Evolutionary conservation across 176 grass and related monocot genomes (phyloP).

Genomic region (Raddia distichophylla): DNA sequence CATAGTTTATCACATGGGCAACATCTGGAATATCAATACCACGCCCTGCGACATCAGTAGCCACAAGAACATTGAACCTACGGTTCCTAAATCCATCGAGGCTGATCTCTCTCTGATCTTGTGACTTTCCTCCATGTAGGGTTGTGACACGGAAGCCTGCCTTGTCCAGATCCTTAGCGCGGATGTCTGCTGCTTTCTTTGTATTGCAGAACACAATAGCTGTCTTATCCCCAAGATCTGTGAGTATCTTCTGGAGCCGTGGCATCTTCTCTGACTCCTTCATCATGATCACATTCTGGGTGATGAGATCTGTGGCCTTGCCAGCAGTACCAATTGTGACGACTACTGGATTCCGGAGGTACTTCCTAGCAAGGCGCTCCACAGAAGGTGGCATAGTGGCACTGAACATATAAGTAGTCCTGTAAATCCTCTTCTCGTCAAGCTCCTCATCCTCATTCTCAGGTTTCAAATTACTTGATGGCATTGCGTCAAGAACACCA

Average conservation of each 20-base stretch:
- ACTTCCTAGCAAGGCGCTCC: constrained; percentile 93
- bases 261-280: constrained; percentile 88
- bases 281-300: constrained; percentile 88
- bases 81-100: constrained; percentile 96
- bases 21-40: constrained; percentile 99
- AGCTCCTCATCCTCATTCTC: constrained; percentile 98
- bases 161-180: constrained; percentile 88
- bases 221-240: constrained; percentile 89
- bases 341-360: constrained; percentile 92
- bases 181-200: constrained; percentile 83
- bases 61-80: constrained; percentile 96
- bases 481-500: constrained; percentile 93
- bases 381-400: constrained; percentile 96
- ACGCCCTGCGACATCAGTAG: constrained; percentile 95
- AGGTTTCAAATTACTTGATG: constrained; percentile 97
- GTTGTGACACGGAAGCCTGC: constrained; percentile 85
- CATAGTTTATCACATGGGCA: constrained; percentile 96
- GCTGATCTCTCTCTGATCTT: constrained; percentile 95
- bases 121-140: constrained; percentile 93
- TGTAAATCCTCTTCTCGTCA: constrained; percentile 93
- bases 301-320: constrained; percentile 95
- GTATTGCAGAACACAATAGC: constrained; percentile 98
- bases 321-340: constrained; percentile 97
- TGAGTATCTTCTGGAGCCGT: constrained; percentile 79
- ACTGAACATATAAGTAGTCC: constrained; percentile 99